Evolutionary conservation across 2,329 filamentous ascomycete species (phyloP), one percentile per base, ranked within the genome.

Genomic region (Hymenoscyphus occultus): DNA sequence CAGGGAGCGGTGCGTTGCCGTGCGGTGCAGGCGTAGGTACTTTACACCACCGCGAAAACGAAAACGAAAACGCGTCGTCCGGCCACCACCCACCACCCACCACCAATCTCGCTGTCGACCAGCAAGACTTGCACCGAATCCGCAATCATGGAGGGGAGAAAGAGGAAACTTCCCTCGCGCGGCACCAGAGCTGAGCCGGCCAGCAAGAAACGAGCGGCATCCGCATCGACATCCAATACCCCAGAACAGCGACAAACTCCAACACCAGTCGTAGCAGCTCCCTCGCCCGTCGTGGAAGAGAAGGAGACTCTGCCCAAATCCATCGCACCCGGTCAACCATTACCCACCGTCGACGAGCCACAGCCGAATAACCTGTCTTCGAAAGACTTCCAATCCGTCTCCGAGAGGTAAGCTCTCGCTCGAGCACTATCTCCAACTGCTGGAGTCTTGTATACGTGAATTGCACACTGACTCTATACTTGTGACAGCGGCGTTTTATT

Each of bases 301-400:
- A 70, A 73, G 69, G 77, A 77, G 69, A 78, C 78, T 63, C 73
- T 93, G 63, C 90, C 90, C 32, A 86, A 82, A 67, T 86, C 84
- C 57, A 78, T 93, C 42, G 80, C 83, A 70, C 78, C 88, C 1
- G 87, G 87, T 59, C 86, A 89, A 72, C 87, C 90, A 16, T 78
- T 94, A 39, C 91, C 91, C 2, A 91, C 88, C 0, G 83, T 93
- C 14, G 83, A 88, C 70, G 82, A 85, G 59, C 81, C 87, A 16
- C 91, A 95, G 74, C 78, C 86, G 0, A 82, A 85, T 7, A 82
- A 88, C 67, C 79, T 93, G 6, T 79, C 88, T 0, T 74, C 78
- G 4, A 84, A 83, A 69, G 89, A 92, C 14, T 94, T 88, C 73
- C 91, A 93, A 77, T 86, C 86, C 31, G 82, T 93, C 51, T 84